These are phyloP conservation scores for Nemania diffusa DNA, from an alignment of 2,329 filamentous ascomycete species.

Conservation along the genomic window DNA sequence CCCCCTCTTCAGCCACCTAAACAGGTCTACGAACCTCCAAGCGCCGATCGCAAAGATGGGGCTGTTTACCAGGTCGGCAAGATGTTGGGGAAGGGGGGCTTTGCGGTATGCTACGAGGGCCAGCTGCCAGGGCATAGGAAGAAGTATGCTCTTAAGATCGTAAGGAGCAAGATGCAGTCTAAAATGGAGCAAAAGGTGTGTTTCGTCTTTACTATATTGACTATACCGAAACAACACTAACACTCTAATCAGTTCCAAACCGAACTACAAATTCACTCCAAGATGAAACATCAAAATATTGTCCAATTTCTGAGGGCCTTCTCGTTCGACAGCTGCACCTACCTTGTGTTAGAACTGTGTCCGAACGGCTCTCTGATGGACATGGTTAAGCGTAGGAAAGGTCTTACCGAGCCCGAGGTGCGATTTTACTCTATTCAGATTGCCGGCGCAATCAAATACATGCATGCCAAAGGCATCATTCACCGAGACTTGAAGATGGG, in stretches of 20 bases:
- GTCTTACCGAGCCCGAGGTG: constrained; percentile 91
- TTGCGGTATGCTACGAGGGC: constrained; percentile 83
- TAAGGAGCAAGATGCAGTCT: constrained; percentile 82
- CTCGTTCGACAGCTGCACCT: constrained; percentile 87
- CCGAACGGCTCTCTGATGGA: constrained; percentile 97
- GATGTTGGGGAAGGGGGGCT: constrained; percentile 82
- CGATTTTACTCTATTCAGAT: constrained; percentile 94
- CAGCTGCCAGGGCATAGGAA: constrained; percentile 73
- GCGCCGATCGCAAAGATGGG: constrained; percentile 74
- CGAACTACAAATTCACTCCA: constrained; percentile 97
- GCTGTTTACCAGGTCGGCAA: constrained; percentile 79
- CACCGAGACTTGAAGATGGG: constrained; percentile 98
- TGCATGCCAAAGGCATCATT: constrained; percentile 95
- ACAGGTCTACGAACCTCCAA: constrained; percentile 70
- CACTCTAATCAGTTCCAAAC: constrained; percentile 67
- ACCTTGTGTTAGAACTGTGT: constrained; percentile 93
- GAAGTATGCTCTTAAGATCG: constrained; percentile 81
- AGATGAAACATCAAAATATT: constrained; percentile 95
- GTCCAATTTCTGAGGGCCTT: constrained; percentile 96
- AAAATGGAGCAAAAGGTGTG: constrained; percentile 86
- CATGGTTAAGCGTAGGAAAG: constrained; percentile 93
- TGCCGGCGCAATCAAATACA: constrained; percentile 96
- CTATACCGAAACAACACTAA: constrained; percentile 26
- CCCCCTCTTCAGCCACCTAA: constrained; percentile 72
- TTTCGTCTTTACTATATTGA: constrained; percentile 3